These are phyloP conservation scores for Naegleria lovaniensis DNA, from an alignment of 208 protist species.

Conservation along the genomic window DNA sequence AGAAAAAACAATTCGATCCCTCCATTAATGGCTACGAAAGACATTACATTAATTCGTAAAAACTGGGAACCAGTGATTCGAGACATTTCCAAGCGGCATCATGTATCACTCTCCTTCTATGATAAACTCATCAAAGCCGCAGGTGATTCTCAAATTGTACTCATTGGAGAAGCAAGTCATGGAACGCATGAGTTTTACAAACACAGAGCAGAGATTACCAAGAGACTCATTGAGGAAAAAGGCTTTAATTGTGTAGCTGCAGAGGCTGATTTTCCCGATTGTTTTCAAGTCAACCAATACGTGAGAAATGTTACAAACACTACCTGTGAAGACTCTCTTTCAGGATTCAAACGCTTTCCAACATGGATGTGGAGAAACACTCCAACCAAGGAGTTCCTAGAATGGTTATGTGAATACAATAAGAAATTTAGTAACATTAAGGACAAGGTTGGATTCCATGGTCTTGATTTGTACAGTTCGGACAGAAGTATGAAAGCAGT, in stretches of 20 bases:
- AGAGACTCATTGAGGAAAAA: constrained; percentile 35
- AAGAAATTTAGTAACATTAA: not conserved
- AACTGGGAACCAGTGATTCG: not conserved
- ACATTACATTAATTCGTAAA: not conserved
- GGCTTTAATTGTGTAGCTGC: constrained; percentile 32
- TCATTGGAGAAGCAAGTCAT: constrained; percentile 40
- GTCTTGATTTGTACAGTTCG: constrained; percentile 35
- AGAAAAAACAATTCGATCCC: too few relatives aligned
- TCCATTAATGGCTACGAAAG: not conserved
- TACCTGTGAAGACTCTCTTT: not conserved
- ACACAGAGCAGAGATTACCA: constrained; percentile 24
- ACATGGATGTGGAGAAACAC: constrained; percentile 41
- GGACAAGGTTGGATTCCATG: constrained; percentile 36
- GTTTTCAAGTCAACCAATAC: constrained; percentile 24
- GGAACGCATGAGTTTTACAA: constrained; percentile 41
- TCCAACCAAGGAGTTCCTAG: constrained; percentile 20
- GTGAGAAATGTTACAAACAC: not conserved
- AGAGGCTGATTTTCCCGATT: constrained; percentile 36
- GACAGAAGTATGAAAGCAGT: constrained; percentile 28
- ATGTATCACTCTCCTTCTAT: not conserved
- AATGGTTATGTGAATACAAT: constrained; percentile 37
- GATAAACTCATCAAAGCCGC: not conserved
- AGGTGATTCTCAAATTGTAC: constrained; percentile 21
- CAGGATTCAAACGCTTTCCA: constrained; percentile 37
- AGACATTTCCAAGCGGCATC: not conserved